These are phyloP conservation scores for Hygrocybe coccinea DNA, from an alignment of 768 basidiomycete species.

Conservation along the genomic window DNA sequence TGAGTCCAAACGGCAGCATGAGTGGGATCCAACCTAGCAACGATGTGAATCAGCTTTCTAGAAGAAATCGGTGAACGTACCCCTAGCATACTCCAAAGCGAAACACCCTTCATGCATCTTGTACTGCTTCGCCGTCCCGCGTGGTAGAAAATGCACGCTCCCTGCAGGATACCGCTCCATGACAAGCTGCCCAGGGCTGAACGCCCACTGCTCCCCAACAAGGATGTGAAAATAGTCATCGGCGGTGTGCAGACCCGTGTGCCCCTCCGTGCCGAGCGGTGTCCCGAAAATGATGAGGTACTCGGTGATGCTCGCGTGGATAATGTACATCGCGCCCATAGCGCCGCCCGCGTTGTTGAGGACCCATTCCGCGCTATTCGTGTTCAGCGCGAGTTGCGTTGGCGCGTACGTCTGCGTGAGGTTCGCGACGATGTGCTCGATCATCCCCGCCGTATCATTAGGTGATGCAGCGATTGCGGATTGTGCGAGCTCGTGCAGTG, in stretches of 20 bases:
- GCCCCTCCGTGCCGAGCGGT: conserved; percentile 94
- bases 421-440: conserved; percentile 75
- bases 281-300: conserved; percentile 96
- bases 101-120: conserved; percentile 97
- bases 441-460: conserved; percentile 66
- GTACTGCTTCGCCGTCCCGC: conserved; percentile 91
- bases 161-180: conserved; percentile 86
- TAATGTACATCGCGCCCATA: conserved; percentile 97
- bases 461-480: conserved; percentile 60
- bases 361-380: conserved; percentile 77
- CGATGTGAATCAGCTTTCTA: neutral
- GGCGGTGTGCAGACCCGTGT: conserved; percentile 87
- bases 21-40: conserved; percentile 90
- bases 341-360: conserved; percentile 97
- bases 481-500: conserved; percentile 68
- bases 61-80: conserved; percentile 38
- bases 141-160: conserved; percentile 74
- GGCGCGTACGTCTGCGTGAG: conserved; percentile 69
- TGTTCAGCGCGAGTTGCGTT: conserved; percentile 48
- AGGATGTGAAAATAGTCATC: conserved; percentile 99
- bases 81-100: conserved; percentile 91
- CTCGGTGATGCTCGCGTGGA: conserved; percentile 95
- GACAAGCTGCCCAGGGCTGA: conserved; percentile 70
- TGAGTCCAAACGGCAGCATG: conserved; percentile 93
- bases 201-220: conserved; percentile 93